Base-by-base conservation (phyloP, 1,139 yeast genomes). In the Yamadazyma siamensis region DNA sequence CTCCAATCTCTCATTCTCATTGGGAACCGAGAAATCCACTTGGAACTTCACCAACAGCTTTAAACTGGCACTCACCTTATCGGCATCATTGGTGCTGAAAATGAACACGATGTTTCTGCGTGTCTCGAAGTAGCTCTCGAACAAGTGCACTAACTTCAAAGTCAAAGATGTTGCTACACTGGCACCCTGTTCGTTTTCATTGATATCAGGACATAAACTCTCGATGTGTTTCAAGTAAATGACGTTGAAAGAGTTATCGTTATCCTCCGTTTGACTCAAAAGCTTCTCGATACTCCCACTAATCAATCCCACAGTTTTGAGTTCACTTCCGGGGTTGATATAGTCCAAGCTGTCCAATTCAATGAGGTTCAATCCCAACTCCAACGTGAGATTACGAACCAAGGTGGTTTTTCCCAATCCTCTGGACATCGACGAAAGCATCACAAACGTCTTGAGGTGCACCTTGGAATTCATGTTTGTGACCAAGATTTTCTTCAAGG, bases 401-500 rank as follows among this genome's bases (percentile, higher is more conserved):
- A 84, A 51, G 0, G 81, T 75, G 0, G 82, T 54, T 48, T 91
- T 91, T 0, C 98, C 98, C 6, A 85, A 76, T 5, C 86, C 89
- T 32, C 94, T 65, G 20, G 79, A 74, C 49, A 78, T 63, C 2
- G 96, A 85, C 30, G 73, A 75, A 18, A 91, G 52, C 20, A 89
- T 52, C 0, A 88, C 63, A 0, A 87, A 71, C 0, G 94, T 81
- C 31, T 69, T 72, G 25, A 85, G 52, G 5, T 65, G 53, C 9
- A 61, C 47, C 52, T 51, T 51, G 30, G 55, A 61, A 53, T 39
- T 57, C 33, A 60, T 38, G 28, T 75, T 58, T 24, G 83, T 70
- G 31, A 59, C 46, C 10, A 77, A 43, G 37, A 84, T 65, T 42
- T 77, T 70, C 23, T 62, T 52, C 34, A 88, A 52, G 34, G 71